Evolutionary conservation across 345 rosid genomes (phyloP).

Genomic region (Rhodamnia rubescens): DNA sequence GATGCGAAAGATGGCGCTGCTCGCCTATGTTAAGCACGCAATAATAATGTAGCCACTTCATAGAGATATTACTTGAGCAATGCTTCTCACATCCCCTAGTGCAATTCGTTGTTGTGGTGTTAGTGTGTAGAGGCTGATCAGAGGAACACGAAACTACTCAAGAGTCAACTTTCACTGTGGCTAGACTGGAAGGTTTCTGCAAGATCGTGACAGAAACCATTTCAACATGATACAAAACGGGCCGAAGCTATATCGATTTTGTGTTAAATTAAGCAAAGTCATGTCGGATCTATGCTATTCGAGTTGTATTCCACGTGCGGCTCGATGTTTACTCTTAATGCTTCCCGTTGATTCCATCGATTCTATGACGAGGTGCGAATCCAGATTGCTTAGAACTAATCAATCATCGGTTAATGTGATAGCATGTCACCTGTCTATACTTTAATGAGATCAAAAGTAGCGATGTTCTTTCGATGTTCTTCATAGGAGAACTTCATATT

Average conservation of each 20-base stretch:
- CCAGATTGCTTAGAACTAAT: fast-evolving
- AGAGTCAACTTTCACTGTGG: background rate
- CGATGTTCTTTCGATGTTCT: background rate
- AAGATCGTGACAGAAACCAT: background rate
- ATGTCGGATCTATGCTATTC: background rate
- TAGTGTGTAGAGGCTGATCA: background rate
- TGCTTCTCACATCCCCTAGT: background rate
- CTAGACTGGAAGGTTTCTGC: background rate
- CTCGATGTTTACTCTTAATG: no score
- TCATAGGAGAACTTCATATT: no score
- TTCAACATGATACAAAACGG: no score
- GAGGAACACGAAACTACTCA: background rate
- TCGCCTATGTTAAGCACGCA: no score
- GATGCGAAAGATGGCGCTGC: no score
- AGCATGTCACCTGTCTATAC: background rate
- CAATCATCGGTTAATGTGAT: background rate
- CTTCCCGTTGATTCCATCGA: background rate
- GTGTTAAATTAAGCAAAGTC: background rate
- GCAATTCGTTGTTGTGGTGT: background rate
- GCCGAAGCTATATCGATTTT: no score
- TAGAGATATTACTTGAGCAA: background rate
- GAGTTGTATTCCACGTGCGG: background rate
- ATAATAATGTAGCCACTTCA: no score
- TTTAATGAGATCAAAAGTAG: background rate
- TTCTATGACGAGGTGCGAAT: background rate